phyloP scores from a whole-genome alignment of 257 asterid genomes.

The Coffea canephora region DNA sequence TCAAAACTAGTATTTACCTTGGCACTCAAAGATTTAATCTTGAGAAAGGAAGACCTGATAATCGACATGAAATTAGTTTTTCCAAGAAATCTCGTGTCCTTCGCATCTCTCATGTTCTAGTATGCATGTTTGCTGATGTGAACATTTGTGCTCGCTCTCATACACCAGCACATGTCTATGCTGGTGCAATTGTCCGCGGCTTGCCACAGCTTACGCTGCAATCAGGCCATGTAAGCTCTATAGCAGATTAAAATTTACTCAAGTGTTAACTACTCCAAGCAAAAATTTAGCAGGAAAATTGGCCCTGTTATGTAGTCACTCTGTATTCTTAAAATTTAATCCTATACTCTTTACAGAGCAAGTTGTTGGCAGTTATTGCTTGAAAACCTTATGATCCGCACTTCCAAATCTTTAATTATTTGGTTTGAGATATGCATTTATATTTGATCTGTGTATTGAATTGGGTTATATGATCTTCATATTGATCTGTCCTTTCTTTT shows the following conservation, averaged over 20 bases:
- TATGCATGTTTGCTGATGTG: neutral
- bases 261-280: neutral
- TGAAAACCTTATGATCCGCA: neutral
- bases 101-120: neutral
- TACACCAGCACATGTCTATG: neutral
- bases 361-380: neutral
- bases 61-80: neutral
- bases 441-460: neutral
- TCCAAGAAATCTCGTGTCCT: neutral
- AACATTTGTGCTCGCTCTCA: neutral
- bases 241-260: neutral
- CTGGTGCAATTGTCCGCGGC: neutral
- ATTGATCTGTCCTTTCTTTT: neutral
- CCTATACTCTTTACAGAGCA: neutral
- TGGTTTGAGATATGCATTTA: neutral
- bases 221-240: neutral
- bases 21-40: neutral
- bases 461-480: neutral
- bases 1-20: too few relatives aligned
- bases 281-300: neutral
- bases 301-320: neutral
- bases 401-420: neutral
- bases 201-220: neutral
- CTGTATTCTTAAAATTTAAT: neutral
- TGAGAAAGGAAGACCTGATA: neutral